Conservation (phyloP, 2,329 filamentous ascomycete species). For the Arthrobotrys sinensis region DNA sequence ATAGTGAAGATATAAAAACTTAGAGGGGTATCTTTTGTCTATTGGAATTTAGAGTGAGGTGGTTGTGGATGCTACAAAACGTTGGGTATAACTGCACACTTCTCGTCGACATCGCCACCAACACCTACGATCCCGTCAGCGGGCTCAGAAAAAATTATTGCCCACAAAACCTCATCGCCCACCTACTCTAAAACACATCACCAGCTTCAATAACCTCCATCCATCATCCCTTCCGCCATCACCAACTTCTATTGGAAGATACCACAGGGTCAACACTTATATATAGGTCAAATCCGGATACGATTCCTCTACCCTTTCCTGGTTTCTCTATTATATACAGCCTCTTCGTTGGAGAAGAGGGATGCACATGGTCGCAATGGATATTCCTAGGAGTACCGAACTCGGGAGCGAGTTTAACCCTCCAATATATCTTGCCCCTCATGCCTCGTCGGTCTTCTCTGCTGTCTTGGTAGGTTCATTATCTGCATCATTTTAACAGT, state of each 20-base stretch:
- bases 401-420: constrained; percentile 27
- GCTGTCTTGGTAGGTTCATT: constrained; percentile 52
- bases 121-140: constrained; percentile 21
- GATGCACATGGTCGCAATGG: constrained; percentile 25
- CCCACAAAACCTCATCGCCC: not conserved
- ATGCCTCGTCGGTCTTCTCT: constrained; percentile 55
- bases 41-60: constrained; percentile 1
- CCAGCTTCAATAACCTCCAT: constrained; percentile 7
- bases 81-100: constrained; percentile 23
- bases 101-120: constrained; percentile 26
- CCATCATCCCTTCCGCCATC: not conserved
- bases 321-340: constrained; percentile 11
- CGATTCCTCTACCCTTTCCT: not conserved
- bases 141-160: constrained; percentile 14
- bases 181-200: constrained; percentile 2
- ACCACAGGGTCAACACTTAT: constrained; percentile 41
- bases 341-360: constrained; percentile 8
- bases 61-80: not conserved
- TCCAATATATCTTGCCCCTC: constrained; percentile 48
- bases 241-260: constrained; percentile 1
- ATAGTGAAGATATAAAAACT: constrained; percentile 3
- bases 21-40: not conserved
- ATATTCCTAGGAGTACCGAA: constrained; percentile 20
- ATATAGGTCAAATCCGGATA: not conserved
- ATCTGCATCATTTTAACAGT: not conserved